Percentiles rank a stretch among this genome's conserved stretches.
These are phyloP conservation scores for Boletus tomentosulus DNA, from an alignment of 768 basidiomycete species.

Conservation along the genomic window DNA sequence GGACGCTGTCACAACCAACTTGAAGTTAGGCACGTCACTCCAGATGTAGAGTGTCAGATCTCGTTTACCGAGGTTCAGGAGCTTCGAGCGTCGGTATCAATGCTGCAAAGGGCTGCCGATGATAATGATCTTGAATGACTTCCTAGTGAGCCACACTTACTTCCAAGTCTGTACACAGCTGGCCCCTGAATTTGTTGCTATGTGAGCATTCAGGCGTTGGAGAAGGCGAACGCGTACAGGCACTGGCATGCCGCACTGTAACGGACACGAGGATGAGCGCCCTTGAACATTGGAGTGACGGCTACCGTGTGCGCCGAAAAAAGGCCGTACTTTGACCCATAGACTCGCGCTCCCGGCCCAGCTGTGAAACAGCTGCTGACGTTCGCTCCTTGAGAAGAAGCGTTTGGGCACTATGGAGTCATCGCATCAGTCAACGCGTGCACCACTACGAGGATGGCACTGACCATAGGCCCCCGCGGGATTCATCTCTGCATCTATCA, in stretches of 20 bases:
- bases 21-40: conserved; percentile 1
- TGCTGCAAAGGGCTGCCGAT: conserved; percentile 63
- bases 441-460: conserved; percentile 3
- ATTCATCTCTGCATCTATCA: conserved; percentile 77
- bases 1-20: conserved; percentile 56
- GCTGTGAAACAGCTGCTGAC: conserved; percentile 84
- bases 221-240: conserved; percentile 45
- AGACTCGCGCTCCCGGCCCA: conserved; percentile 94
- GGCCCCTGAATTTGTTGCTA: conserved; percentile 49
- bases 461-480: conserved; percentile 74
- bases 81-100: conserved; percentile 73
- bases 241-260: conserved; percentile 87
- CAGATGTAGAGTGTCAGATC: not conserved
- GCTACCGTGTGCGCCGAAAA: not conserved
- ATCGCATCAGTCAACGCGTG: not conserved
- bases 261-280: conserved; percentile 69
- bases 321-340: conserved; percentile 88
- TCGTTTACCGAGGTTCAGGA: conserved; percentile 60
- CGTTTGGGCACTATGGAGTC: conserved; percentile 61
- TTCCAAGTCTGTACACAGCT: conserved; percentile 86
- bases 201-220: not conserved
- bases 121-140: conserved; percentile 68
- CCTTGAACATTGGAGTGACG: conserved; percentile 72
- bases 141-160: conserved; percentile 50
- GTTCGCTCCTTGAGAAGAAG: conserved; percentile 88